Base-by-base conservation (phyloP, 1,284 basidiomycete species). In the Pseudozyma thailandica region DNA sequence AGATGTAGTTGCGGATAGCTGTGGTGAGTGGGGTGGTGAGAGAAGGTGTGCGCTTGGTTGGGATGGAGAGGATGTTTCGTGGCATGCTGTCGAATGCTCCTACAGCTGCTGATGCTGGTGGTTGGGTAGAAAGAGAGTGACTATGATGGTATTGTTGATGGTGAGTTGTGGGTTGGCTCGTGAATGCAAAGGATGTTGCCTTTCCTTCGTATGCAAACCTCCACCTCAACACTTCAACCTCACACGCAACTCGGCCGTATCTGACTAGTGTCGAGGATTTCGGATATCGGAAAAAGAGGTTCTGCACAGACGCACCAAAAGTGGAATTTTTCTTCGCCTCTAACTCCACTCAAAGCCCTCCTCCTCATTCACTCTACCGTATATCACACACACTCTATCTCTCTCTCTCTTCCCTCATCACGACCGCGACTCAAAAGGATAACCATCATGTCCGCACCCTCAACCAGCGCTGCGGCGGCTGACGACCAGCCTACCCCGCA, bases 1-100 rank as follows among this genome's bases (percentile, higher is more conserved):
- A 85, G 47, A 96, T 90, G 83, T 93, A 92, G 38, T 86, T 85
- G 39, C 89, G 87, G 1, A 90, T 86, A 6, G 88, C 85, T 3
- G 59, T 57, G 21, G 73, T 58, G n/a, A 82, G 59, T 6, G 56
- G 51, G 13, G 52, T 44, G 2, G 64, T 55, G 23, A 66, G 51
- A 31, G 73, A 57, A 20, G 69, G 50, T 7, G 77, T 69, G 35
- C 62, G 61, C 52, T 79, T 79, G 15, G 42, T 41, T 7, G 78
- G 78, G 25, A 82, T 50, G 33, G 71, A 57, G 16, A 82, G 75
- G 25, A 82, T 54, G 60, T 82, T 82, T 15, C 58, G 49, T 21
- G 76, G 50, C 77, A 79, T 39, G 10, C n/a, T 21, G 33, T 13
- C 16, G 43, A 20, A 28, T 39, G 13, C 26, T 18, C 12, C 18